A percentile compares a stretch with the other conserved stretches of the same genome.
Conservation (phyloP, 2,329 filamentous ascomycete genomes). For the Aspergillus eucalypticola region DNA sequence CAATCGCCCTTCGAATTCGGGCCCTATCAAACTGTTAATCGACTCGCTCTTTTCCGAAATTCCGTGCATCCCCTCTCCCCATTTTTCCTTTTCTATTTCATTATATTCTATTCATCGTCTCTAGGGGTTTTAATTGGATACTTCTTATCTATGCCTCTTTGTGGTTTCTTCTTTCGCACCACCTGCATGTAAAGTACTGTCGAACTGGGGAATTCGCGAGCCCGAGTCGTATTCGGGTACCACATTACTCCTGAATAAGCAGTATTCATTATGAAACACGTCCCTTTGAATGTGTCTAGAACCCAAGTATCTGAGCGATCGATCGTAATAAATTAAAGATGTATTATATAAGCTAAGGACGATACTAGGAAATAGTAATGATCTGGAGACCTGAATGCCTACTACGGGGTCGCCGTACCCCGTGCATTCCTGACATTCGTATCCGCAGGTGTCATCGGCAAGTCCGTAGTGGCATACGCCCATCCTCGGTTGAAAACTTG, state of each 20-base stretch:
- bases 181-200: background rate
- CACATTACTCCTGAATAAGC: background rate
- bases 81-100: background rate
- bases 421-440: slow-evolving; percentile 19
- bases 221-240: background rate
- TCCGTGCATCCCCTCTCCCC: background rate
- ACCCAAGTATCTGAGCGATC: background rate
- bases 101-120: background rate
- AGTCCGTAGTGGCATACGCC: slow-evolving; percentile 24
- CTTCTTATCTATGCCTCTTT: background rate
- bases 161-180: background rate
- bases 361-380: background rate
- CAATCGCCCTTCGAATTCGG: background rate
- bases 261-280: background rate
- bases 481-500: slow-evolving; percentile 18
- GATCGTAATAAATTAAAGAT: background rate
- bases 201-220: background rate
- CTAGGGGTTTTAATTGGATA: background rate
- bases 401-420: slow-evolving; percentile 22
- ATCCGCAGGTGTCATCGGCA: slow-evolving; percentile 27
- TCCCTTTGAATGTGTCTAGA: background rate
- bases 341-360: background rate
- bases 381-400: background rate
- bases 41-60: slow-evolving; percentile 7
- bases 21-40: slow-evolving; percentile 11